Base-by-base conservation (phyloP, 345 rosid genomes). In the Hibiscus trionum region DNA sequence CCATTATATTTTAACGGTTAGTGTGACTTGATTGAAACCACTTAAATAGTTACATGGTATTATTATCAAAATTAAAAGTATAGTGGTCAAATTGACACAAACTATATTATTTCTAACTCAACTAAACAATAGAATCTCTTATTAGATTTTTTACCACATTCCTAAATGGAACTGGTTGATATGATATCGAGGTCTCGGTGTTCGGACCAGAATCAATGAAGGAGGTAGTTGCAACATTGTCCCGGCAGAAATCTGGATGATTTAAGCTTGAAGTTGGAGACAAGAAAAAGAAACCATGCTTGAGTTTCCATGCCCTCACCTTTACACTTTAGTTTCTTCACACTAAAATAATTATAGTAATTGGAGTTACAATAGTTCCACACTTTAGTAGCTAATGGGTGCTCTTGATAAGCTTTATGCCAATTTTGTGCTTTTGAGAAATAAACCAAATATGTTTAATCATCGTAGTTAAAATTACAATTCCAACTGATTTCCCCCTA, bases 141-240 rank as follows among this genome's bases (percentile, higher is more conserved):
- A 61, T 24, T 81, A 93, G 98, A 93, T 60, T 50, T 87, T 81
- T 90, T 56, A 76, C 75, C 57, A 79, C 80, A 81, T 86, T 89
- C 68, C 63, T 63, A 61, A 76, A 61, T 70, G 88, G 81, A 76
- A 67, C 73, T 17, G 80, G 81, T 39, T 91, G 78, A 66, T 78
- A 82, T 12, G 79, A 85, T 56, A 62, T 81, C 3, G 96, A 93
- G 77, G 91, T 90, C 11, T 67, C 90, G 67, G 98, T 93, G 42
- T 90, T 93, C 65, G 98, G 98, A 80, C 98, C 93, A 11, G 91
- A 84, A 79, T 61, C 83, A 7, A 83, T 93, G 93, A 85, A 88
- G 76, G 86, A 85, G 58, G 77, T 81, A 10, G 88, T 90, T n/a
- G 97, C 93, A 75, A 75, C 74, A 49, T 3, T 74, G 3, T 82